Base-by-base conservation (phyloP, 352 stramenopile species). In the Halophytophthora batemanensis region DNA sequence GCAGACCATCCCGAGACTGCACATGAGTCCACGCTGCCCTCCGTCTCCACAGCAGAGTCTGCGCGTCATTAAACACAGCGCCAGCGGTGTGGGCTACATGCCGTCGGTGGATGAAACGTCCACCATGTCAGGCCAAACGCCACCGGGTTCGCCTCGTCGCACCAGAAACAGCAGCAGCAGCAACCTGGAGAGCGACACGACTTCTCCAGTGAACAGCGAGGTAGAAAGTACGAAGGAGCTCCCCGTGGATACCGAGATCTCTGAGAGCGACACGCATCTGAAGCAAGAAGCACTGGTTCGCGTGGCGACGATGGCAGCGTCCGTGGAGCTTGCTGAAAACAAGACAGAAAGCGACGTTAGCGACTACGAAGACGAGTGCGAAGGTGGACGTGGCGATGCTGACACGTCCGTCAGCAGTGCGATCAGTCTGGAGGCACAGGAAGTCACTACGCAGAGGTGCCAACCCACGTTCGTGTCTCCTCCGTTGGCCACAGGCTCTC, bases 31-130 rank as follows among this genome's bases (percentile, higher is more conserved):
- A 19, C 52, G 60, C 19, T 78, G 59, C 8, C 74, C 73, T 23
- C 56, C 64, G 13, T 87, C 77, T 12, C 73, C 79, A 0, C 77
- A 87, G 38, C 80, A 74, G 61, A 49, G 45, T 35, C 44, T 66
- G 52, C 45, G 45, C 19, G 56, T 61, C 12, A 69, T 66, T 29
- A 69, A 73, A 21, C 59, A 72, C 36, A 50, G 66, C 3, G 59
- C 55, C 11, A 53, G 59, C 4, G 59, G 69, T 23, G 63, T 76
- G 6, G 73, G 73, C 6, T 86, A 90, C 51, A 92, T 92, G 82
- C 79, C 78, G 8, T 73, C 73, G 3, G 63, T 92, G 4, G 79
- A 92, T 15, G 82, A 92, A 37, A 82, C 66, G 0, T 71, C 68
- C 14, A 74, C 72, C 8, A 56, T 85, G 45, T 69, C 70, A 5